These are phyloP conservation scores for Sporothrix pseudoabietina DNA, from an alignment of 2,329 filamentous ascomycete genomes.

Conservation along the genomic window DNA sequence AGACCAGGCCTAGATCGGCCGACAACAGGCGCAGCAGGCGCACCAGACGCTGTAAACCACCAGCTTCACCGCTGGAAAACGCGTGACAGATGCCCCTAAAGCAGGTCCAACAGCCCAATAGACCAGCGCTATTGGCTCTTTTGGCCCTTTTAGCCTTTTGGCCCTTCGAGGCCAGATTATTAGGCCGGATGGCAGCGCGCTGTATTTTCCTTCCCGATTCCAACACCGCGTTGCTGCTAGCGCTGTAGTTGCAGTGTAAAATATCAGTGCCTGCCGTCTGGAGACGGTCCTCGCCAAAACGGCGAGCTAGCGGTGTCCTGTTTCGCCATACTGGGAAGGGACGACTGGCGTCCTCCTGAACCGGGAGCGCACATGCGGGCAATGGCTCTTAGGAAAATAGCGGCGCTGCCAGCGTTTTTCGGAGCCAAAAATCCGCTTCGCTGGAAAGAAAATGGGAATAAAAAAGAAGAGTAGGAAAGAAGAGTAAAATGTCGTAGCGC, in stretches of 20 bases:
- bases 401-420: conserved; percentile 11
- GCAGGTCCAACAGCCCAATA: neutral
- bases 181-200: neutral
- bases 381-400: neutral
- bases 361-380: conserved; percentile 1
- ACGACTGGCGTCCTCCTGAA: neutral
- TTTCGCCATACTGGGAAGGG: neutral
- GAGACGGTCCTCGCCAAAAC: neutral
- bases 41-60: conserved; percentile 9
- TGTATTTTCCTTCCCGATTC: neutral
- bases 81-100: neutral
- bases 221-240: neutral
- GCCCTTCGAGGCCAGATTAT: no score
- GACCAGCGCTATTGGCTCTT: neutral
- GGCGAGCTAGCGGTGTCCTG: neutral
- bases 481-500: neutral
- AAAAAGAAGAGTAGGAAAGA: neutral
- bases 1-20: conserved; percentile 10
- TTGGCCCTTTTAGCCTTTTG: no score
- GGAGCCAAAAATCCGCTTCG: neutral
- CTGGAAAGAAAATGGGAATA: neutral
- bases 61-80: neutral
- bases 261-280: neutral
- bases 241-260: neutral
- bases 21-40: neutral